Percentiles rank a stretch among this genome's conserved stretches.
Conservation (phyloP, 352 stramenopile species). For the Phytophthora cajani region DNA sequence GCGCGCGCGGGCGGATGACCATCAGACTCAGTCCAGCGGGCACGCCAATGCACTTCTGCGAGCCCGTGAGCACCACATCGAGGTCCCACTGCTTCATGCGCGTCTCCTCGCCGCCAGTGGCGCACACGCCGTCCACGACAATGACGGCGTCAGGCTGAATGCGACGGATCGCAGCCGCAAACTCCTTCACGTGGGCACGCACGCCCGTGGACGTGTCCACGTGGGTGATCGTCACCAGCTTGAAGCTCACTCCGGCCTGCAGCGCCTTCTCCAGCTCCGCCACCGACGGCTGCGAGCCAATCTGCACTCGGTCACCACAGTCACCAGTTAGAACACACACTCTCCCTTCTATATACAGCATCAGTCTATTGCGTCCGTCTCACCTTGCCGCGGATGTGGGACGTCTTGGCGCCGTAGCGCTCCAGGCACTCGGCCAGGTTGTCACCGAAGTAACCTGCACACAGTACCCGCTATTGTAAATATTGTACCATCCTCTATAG, state of each 20-base stretch:
- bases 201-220: conserved; percentile 84
- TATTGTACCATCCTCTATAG: neutral
- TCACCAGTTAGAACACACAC: neutral
- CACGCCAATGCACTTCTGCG: conserved; percentile 81
- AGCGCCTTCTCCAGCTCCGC: conserved; percentile 55
- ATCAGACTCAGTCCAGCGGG: conserved; percentile 71
- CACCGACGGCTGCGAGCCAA: conserved; percentile 62
- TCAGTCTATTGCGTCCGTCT: neutral
- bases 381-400: conserved; percentile 62
- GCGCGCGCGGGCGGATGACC: conserved; percentile 67
- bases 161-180: conserved; percentile 61
- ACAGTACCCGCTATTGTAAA: neutral
- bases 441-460: conserved; percentile 77
- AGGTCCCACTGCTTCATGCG: conserved; percentile 85
- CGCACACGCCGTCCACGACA: conserved; percentile 77
- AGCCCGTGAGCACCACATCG: conserved; percentile 80
- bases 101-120: conserved; percentile 74
- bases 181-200: conserved; percentile 62
- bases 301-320: conserved; percentile 27
- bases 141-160: conserved; percentile 68
- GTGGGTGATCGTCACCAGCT: conserved; percentile 79
- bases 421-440: conserved; percentile 71
- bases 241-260: conserved; percentile 50
- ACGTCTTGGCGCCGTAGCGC: conserved; percentile 71
- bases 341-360: neutral